Base-by-base conservation (phyloP, 129 eudicot genomes). In the Pulicaria dysenterica region DNA sequence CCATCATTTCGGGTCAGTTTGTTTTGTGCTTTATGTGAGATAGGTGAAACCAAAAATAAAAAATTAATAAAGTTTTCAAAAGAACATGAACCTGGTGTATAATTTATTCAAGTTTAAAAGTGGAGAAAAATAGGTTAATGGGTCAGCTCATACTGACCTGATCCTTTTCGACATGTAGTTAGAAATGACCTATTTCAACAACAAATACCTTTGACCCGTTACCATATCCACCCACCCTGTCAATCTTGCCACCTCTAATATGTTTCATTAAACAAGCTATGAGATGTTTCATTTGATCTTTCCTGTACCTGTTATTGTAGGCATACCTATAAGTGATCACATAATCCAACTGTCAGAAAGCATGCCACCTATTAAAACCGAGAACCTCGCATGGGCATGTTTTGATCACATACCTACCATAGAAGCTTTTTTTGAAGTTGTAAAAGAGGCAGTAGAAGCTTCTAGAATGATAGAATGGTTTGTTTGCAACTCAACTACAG, bases 401-500 rank as follows among this genome's bases (percentile, higher is more conserved):
- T 3, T 79, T 7, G 62, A 41, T 3, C 87, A 89, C 13, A 0
- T 2, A 14, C 7, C 48, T 16, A 67, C 71, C 1, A 31, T n/a
- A 12, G 77, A 67, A 70, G 37, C 13, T 2, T 0, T 72, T 0
- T 85, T 89, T 58, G 56, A 79, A 0, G 0, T 56, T 5, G 12
- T 48, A 10, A 3, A 2, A 19, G 3, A 10, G 15, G 31, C 46
- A 7, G 77, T 6, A 51, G 62, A 76, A 11, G 61, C 51, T 13
- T 17, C 42, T 3, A 74, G 49, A 54, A 6, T 66, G n/a, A 79
- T 86, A 15, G 68, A 79, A 44, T 57, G 71, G 80, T 9, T 79
- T 0, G 43, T 89, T n/a, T 86, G 89, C 78, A 86, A 83, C 75
- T 78, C 96, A 15, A 36, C 77, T 8, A 17, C 24, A 16, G 91